Base-by-base conservation (phyloP, 805 yeast species). In the Yarrowia hollandica region DNA sequence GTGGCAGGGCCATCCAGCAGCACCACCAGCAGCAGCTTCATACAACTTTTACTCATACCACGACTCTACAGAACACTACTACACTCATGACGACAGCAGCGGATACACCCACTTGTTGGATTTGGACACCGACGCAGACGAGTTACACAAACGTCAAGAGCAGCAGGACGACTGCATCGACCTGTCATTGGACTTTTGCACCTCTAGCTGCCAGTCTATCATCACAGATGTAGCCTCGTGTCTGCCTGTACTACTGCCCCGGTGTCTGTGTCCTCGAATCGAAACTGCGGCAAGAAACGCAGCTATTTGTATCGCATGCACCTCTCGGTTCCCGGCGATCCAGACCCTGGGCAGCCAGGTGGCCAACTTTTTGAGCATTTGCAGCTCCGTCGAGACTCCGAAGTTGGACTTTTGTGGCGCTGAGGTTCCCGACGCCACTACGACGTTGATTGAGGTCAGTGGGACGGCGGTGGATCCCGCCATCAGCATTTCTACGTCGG, bases 251-350 rank as follows among this genome's bases (percentile, higher is more conserved):
- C 9, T 48, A 5, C 28, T 6, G 18, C 6, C 30, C 15, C 11
- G 22, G 8, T 48, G 55, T 23, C 22, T 48, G 39, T 48, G 55
- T 48, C 55, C 55, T 22, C 9, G 12, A 11, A 22, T 48, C 8
- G 55, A 48, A 15, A 9, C 55, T 7, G 31, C 55, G 30, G 22
- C 33, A 15, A 21, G 55, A 11, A 48, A 48, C 30, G 14, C 33
- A 2, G 39, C 55, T 22, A 48, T 48, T 15, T 48, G 55, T 15
- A 22, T 22, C 25, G 55, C 55, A 5, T 48, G 55, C 28, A 21
- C 28, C 12, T 14, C 55, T 8, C 19, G 55, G 9, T 48, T 48
- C 28, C 55, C 55, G 12, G 16, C n/a, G 30, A 33, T 48, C 10
- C 8, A 28, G 7, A 5, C 18, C 14, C 15, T 22, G 0, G 39